phyloP scores from a whole-genome alignment of 495 filamentous ascomycete species.

The Hypoxylon intermedium region DNA sequence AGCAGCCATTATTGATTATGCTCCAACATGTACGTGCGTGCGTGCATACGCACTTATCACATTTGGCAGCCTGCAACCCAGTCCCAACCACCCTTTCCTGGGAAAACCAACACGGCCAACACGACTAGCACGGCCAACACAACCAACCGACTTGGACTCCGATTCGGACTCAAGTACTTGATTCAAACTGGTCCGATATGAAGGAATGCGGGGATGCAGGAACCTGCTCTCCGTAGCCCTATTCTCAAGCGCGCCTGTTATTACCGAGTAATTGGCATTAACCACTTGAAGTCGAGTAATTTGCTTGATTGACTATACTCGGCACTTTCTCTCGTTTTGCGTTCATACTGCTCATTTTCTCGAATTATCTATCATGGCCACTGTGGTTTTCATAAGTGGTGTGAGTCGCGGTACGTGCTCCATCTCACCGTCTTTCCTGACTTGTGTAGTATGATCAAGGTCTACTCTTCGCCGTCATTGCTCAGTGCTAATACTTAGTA shows the following conservation, averaged over 20 bases:
- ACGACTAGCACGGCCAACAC: too few relatives aligned
- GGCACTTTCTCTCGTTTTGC: constrained; percentile 1
- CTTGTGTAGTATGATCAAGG: neutral
- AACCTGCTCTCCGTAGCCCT: neutral
- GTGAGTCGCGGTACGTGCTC: constrained; percentile 21
- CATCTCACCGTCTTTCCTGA: neutral
- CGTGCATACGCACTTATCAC: too few relatives aligned
- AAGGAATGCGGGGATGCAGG: neutral
- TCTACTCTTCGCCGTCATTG: constrained; percentile 7
- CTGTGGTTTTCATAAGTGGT: constrained; percentile 21
- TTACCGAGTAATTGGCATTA: neutral
- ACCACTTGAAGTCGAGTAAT: neutral
- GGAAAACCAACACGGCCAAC: neutral
- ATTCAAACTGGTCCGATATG: neutral
- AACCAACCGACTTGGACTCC: neutral
- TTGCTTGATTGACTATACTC: neutral
- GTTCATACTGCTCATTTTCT: constrained; percentile 7
- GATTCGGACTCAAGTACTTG: constrained; percentile 1
- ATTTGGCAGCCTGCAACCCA: neutral
- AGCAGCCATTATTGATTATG: too few relatives aligned
- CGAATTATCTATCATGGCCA: constrained; percentile 16
- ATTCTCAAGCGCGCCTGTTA: neutral
- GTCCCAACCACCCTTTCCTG: neutral
- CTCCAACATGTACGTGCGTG: too few relatives aligned
- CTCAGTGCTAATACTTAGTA: constrained; percentile 8